Evolutionary conservation across 177 flowering plant genomes (phyloP).

Genomic region (Tripterygium wilfordii): DNA sequence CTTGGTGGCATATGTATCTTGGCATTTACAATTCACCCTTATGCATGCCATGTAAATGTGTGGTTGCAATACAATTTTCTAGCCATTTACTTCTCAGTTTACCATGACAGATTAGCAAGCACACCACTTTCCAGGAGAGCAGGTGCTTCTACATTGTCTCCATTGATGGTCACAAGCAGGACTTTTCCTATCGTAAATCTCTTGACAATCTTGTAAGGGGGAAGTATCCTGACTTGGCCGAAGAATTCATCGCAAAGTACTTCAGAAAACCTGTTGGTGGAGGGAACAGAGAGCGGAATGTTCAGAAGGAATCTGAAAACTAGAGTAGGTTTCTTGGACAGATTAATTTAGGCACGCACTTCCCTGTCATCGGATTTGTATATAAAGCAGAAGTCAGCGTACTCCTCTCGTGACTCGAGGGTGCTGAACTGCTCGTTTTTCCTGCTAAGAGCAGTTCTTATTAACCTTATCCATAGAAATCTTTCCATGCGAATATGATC

Average conservation of each 20-base stretch:
- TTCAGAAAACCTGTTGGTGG: conserved; percentile 34
- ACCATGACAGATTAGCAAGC: conserved; percentile 56
- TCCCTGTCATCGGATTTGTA: too few species aligned
- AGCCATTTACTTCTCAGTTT: not conserved
- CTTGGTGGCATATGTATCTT: too few species aligned
- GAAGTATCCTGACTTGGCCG: conserved; percentile 66
- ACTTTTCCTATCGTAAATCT: conserved; percentile 83
- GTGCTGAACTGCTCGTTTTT: too few species aligned
- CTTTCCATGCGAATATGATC: too few species aligned
- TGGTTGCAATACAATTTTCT: not conserved
- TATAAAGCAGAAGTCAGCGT: too few species aligned
- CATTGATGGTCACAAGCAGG: conserved; percentile 51
- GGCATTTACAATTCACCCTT: too few species aligned
- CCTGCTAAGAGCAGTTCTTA: too few species aligned
- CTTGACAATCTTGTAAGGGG: conserved; percentile 49
- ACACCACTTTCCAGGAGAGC: conserved; percentile 43
- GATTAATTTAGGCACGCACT: too few species aligned
- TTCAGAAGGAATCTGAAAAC: conserved; percentile 3
- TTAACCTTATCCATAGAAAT: too few species aligned
- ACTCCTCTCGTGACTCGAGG: too few species aligned
- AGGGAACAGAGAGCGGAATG: conserved; percentile 12
- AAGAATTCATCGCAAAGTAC: conserved; percentile 53
- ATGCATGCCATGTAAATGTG: too few species aligned
- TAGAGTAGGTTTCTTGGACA: too few species aligned
- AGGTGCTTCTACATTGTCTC: conserved; percentile 75